These are phyloP conservation scores for Cicer arietinum DNA, from an alignment of 306 rosid genomes.

Conservation along the genomic window DNA sequence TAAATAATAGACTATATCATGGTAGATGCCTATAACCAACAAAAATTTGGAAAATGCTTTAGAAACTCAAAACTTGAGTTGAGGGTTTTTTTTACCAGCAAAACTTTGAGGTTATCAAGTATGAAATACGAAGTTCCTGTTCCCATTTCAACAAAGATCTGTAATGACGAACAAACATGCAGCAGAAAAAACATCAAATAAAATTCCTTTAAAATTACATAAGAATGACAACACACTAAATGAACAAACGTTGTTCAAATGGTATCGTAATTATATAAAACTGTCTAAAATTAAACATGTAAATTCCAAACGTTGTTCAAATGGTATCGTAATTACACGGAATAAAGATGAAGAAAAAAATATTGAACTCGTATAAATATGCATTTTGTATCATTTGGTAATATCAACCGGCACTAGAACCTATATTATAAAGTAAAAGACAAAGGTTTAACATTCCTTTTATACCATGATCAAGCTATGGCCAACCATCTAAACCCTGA, in stretches of 20 bases:
- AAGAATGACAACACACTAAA: background rate
- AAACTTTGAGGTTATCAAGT: background rate
- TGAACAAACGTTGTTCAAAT: no score
- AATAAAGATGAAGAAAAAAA: background rate
- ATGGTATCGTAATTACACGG: background rate
- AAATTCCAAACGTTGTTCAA: background rate
- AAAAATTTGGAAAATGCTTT: conserved; percentile 13
- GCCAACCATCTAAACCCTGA: conserved; percentile 9
- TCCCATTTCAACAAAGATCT: conserved; percentile 30
- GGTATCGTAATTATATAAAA: background rate
- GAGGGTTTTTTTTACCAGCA: background rate
- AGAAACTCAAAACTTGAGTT: conserved; percentile 4
- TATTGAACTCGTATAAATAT: background rate
- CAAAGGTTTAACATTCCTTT: background rate
- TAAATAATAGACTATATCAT: background rate
- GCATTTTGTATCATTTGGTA: conserved; percentile 12
- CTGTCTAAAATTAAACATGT: background rate
- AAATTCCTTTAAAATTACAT: background rate
- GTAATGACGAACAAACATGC: conserved; percentile 17
- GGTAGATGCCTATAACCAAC: background rate
- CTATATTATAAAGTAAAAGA: background rate
- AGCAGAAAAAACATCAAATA: conserved; percentile 3
- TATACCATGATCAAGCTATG: conserved; percentile 10
- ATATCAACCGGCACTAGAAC: conserved; percentile 11
- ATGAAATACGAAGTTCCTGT: conserved; percentile 10